Evolutionary conservation across 768 basidiomycete genomes (phyloP).

Genomic region (Auriscalpium vulgare): DNA sequence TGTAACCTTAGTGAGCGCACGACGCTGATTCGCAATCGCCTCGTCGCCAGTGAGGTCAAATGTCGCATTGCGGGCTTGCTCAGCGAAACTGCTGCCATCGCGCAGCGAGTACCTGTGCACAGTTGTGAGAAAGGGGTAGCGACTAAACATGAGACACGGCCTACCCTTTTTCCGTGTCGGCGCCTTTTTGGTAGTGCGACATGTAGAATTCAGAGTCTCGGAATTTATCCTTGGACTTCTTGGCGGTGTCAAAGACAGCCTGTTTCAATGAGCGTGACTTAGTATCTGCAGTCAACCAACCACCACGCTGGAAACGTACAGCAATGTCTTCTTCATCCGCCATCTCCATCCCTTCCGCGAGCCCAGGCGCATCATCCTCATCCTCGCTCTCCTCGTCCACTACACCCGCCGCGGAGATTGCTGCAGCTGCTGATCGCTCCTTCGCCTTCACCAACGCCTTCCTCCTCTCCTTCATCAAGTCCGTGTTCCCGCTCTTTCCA

Average conservation of each 20-base stretch:
- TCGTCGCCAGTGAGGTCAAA: slow-evolving; percentile 85
- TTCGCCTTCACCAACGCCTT: slow-evolving; percentile 65
- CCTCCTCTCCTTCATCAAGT: slow-evolving; percentile 84
- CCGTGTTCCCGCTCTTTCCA: slow-evolving; percentile 49
- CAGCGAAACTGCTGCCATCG: slow-evolving; percentile 82
- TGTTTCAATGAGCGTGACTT: slow-evolving; percentile 27
- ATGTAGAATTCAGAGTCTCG: slow-evolving; percentile 86
- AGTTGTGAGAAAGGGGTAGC: not conserved
- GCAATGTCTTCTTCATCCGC: slow-evolving; percentile 73
- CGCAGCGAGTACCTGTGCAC: slow-evolving; percentile 70
- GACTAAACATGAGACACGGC: slow-evolving; percentile 18
- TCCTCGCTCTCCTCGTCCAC: slow-evolving; percentile 27
- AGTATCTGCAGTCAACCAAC: slow-evolving; percentile 44
- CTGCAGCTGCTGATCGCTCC: slow-evolving; percentile 34
- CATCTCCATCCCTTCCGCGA: slow-evolving; percentile 45
- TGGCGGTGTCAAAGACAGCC: slow-evolving; percentile 11
- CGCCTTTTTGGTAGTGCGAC: slow-evolving; percentile 85
- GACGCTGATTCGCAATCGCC: slow-evolving; percentile 46
- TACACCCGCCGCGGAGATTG: slow-evolving; percentile 23
- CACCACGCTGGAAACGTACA: slow-evolving; percentile 40
- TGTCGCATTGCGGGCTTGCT: slow-evolving; percentile 70
- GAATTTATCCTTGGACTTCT: slow-evolving; percentile 40
- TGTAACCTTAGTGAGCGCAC: slow-evolving; percentile 43
- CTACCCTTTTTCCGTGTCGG: slow-evolving; percentile 86
- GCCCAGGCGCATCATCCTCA: slow-evolving; percentile 22